Percentiles rank a stretch among this genome's conserved stretches.
Evolutionary conservation across 306 rosid species (phyloP).

Genomic region (Phaseolus lunatus): DNA sequence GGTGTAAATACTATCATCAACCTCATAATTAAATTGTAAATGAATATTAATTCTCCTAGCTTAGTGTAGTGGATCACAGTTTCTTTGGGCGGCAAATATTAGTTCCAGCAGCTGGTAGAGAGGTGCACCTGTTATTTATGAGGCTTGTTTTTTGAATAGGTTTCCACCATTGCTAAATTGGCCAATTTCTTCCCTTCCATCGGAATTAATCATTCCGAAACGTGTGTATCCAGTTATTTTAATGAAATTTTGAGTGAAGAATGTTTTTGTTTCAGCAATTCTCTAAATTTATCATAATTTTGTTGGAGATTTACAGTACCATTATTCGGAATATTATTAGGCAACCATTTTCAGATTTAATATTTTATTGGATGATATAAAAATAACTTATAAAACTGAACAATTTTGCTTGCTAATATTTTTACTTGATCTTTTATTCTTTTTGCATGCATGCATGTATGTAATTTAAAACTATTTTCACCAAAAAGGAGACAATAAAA

Average conservation of each 20-base stretch:
- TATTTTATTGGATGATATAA: background rate
- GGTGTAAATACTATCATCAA: slow-evolving; percentile 73
- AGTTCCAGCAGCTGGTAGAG: slow-evolving; percentile 48
- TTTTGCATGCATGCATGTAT: background rate
- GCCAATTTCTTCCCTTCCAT: slow-evolving; percentile 34
- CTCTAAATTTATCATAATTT: background rate
- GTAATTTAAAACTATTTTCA: background rate
- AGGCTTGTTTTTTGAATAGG: slow-evolving; percentile 49
- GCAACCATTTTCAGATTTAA: background rate
- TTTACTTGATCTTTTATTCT: background rate
- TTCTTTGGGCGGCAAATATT: slow-evolving; percentile 54
- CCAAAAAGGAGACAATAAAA: background rate
- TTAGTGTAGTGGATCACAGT: slow-evolving; percentile 58
- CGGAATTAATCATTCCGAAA: slow-evolving; percentile 47
- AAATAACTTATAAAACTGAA: background rate
- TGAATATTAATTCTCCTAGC: slow-evolving; percentile 59
- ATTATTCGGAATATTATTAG: background rate
- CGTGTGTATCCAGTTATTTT: slow-evolving; percentile 25
- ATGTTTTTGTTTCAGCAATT: background rate
- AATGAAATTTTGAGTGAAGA: slow-evolving; percentile 33
- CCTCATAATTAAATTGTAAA: slow-evolving; percentile 68
- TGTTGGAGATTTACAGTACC: background rate
- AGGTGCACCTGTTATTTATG: slow-evolving; percentile 43
- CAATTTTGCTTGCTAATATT: background rate
- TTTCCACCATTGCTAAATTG: slow-evolving; percentile 44